Percentiles rank a stretch among this genome's conserved stretches.
These are phyloP conservation scores for Zygoascus biomembranicola DNA, from an alignment of 805 yeast species.

Conservation along the genomic window DNA sequence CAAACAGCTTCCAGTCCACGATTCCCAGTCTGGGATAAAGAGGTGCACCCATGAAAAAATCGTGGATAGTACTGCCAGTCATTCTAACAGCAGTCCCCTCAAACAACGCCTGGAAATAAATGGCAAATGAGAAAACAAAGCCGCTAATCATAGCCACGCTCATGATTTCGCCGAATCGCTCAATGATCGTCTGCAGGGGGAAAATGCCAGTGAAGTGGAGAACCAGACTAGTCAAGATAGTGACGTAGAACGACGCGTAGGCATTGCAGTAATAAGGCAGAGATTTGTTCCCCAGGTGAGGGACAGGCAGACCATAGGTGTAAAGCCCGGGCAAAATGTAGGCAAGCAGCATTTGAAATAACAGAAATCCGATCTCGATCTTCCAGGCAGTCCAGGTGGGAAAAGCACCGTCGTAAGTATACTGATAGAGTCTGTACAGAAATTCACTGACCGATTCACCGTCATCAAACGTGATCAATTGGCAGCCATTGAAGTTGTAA, in stretches of 20 bases:
- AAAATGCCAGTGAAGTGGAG: slow-evolving; percentile 71
- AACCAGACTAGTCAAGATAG: slow-evolving; percentile 47
- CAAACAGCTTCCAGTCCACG: slow-evolving; percentile 92
- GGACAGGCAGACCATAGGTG: slow-evolving; percentile 91
- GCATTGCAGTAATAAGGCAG: slow-evolving; percentile 94
- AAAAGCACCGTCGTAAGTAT: slow-evolving; percentile 37
- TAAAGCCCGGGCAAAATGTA: slow-evolving; percentile 85
- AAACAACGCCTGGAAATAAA: slow-evolving; percentile 60
- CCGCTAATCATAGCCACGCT: slow-evolving; percentile 82
- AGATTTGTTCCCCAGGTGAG: slow-evolving; percentile 70
- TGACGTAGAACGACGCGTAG: slow-evolving; percentile 68
- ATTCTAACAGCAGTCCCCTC: slow-evolving; percentile 77
- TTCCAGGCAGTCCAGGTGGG: slow-evolving; percentile 49
- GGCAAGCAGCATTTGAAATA: slow-evolving; percentile 65
- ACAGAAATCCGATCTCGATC: slow-evolving; percentile 62
- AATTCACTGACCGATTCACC: slow-evolving; percentile 39
- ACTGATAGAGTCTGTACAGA: slow-evolving; percentile 40
- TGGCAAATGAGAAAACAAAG: slow-evolving; percentile 51
- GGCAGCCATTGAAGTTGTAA: slow-evolving; percentile 70
- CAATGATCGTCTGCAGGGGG: slow-evolving; percentile 66
- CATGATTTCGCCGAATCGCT: slow-evolving; percentile 86
- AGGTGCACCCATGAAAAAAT: slow-evolving; percentile 95
- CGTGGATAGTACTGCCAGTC: slow-evolving; percentile 88
- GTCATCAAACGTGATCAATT: slow-evolving; percentile 56
- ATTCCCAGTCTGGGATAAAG: slow-evolving; percentile 92